These are phyloP conservation scores for Berkeleyomyces basicola DNA, from an alignment of 2,329 filamentous ascomycete genomes.

Conservation along the genomic window DNA sequence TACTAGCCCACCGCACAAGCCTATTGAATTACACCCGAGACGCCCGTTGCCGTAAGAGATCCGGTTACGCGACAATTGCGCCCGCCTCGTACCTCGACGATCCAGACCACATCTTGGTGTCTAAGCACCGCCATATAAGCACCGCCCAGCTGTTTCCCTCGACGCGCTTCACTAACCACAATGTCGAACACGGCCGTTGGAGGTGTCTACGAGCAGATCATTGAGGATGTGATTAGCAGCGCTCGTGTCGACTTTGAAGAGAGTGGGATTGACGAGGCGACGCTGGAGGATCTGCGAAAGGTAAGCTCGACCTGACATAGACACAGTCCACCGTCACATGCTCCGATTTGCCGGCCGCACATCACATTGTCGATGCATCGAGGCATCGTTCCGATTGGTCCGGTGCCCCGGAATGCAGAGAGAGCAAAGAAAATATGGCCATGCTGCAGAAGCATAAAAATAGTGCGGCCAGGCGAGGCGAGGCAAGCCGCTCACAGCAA, in stretches of 20 bases:
- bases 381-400: background rate
- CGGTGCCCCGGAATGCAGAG: background rate
- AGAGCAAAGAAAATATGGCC: background rate
- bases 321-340: background rate
- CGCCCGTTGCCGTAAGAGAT: too few relatives aligned
- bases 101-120: background rate
- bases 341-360: background rate
- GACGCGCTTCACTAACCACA: conserved; percentile 15
- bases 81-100: background rate
- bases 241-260: conserved; percentile 95
- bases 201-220: conserved; percentile 61
- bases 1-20: too few relatives aligned
- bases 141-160: too few relatives aligned
- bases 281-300: conserved; percentile 72
- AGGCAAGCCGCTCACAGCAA: background rate
- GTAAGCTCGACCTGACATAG: conserved; percentile 37
- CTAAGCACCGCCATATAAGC: too few relatives aligned
- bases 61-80: too few relatives aligned
- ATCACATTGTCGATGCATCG: background rate
- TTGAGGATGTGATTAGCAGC: conserved; percentile 75
- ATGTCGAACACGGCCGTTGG: conserved; percentile 52
- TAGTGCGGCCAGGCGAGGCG: background rate
- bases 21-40: too few relatives aligned
- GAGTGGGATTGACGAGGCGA: conserved; percentile 74
- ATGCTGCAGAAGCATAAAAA: background rate